These are phyloP conservation scores for Trifolium repens DNA, from an alignment of 306 rosid genomes.

Conservation along the genomic window DNA sequence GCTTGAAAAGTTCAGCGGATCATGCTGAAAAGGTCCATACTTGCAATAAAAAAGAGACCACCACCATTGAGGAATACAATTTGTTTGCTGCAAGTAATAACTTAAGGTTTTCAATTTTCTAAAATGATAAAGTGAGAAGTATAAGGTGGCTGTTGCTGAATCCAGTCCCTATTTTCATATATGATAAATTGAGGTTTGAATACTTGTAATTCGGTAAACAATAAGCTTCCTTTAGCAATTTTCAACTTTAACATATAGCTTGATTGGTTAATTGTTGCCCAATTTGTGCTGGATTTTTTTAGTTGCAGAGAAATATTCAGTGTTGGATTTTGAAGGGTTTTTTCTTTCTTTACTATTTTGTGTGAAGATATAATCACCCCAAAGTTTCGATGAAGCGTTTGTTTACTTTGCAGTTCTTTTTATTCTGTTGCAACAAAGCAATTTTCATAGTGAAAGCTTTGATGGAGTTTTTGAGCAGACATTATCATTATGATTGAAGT, in stretches of 20 bases:
- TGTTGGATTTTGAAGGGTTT: slow-evolving; percentile 60
- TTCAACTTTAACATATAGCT: slow-evolving; percentile 55
- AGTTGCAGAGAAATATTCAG: slow-evolving; percentile 59
- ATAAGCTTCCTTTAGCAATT: slow-evolving; percentile 65
- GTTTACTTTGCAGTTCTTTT: slow-evolving; percentile 43
- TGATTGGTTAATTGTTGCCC: slow-evolving; percentile 59
- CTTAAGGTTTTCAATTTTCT: slow-evolving; percentile 76
- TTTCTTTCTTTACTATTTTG: slow-evolving; percentile 13
- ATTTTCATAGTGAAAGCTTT: slow-evolving; percentile 37
- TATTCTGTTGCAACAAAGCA: slow-evolving; percentile 39
- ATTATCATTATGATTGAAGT: slow-evolving; percentile 28
- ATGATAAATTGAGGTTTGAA: slow-evolving; percentile 61
- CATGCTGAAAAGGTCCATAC: slow-evolving; percentile 52
- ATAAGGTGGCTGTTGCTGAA: slow-evolving; percentile 65
- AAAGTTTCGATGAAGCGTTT: slow-evolving; percentile 41
- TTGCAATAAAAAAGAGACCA: slow-evolving; percentile 69
- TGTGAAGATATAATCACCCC: slow-evolving; percentile 46
- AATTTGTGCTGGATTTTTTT: slow-evolving; percentile 54
- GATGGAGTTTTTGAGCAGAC: slow-evolving; percentile 36
- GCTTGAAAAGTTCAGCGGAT: slow-evolving; percentile 54
- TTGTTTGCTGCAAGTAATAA: slow-evolving; percentile 86
- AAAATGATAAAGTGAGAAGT: slow-evolving; percentile 61
- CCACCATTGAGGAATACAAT: slow-evolving; percentile 83
- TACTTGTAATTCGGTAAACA: slow-evolving; percentile 64
- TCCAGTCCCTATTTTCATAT: slow-evolving; percentile 65